Conservation (phyloP, 2,329 filamentous ascomycete species). For the Elsinoe fawcettii region DNA sequence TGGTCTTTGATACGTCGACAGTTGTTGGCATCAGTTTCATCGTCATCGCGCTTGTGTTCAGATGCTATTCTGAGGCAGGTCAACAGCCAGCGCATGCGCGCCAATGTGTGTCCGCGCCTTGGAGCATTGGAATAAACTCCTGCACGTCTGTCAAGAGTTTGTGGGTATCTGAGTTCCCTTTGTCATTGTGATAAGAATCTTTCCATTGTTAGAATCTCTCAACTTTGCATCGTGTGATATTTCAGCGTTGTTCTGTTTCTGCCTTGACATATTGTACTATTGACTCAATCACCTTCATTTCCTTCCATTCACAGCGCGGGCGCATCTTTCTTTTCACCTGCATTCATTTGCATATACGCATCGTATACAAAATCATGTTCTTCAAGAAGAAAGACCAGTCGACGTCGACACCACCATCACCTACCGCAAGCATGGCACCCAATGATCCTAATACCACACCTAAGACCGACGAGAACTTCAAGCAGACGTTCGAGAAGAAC, state of each 20-base stretch:
- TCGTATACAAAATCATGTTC: background rate
- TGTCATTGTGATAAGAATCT: background rate
- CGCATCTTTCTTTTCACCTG: background rate
- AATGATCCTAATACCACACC: background rate
- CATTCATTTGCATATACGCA: background rate
- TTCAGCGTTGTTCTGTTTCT: background rate
- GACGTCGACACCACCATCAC: background rate
- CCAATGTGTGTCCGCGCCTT: background rate
- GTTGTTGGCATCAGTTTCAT: background rate
- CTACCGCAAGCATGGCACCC: background rate
- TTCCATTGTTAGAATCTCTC: background rate
- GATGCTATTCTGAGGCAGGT: slow-evolving; percentile 3
- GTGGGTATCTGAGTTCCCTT: background rate
- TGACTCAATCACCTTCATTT: background rate
- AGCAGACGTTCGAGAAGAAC: slow-evolving; percentile 26
- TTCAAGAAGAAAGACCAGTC: background rate
- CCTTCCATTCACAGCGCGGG: slow-evolving; percentile 5
- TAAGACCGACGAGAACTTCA: slow-evolving; percentile 19
- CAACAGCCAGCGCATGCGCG: background rate
- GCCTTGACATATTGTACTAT: slow-evolving; percentile 1
- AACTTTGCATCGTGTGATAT: background rate
- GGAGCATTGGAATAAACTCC: background rate
- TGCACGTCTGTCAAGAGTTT: background rate
- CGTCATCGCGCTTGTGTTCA: no score
- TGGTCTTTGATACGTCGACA: background rate